A percentile compares a stretch with the other conserved stretches of the same genome.
These are phyloP conservation scores for Rhynchospora pubera DNA, from an alignment of 176 grass and related monocot genomes.

Conservation along the genomic window DNA sequence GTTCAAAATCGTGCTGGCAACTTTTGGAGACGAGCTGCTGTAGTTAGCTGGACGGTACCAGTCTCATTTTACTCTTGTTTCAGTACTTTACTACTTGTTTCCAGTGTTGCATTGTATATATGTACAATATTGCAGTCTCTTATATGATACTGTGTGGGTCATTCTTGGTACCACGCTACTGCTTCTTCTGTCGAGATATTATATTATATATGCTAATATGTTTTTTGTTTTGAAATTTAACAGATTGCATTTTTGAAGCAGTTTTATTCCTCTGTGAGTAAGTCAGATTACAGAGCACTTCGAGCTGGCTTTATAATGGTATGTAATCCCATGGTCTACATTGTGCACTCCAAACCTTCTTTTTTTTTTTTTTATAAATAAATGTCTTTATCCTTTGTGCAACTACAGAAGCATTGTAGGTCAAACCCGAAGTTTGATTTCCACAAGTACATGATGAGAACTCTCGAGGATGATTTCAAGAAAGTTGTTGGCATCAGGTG, in stretches of 20 bases:
- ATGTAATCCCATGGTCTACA: conserved; percentile 17
- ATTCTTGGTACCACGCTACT: not conserved
- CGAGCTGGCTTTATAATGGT: conserved; percentile 78
- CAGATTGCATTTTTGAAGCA: conserved; percentile 79
- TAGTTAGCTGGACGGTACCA: conserved; percentile 77
- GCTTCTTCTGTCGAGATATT: not conserved
- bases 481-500: conserved; percentile 82
- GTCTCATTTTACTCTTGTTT: conserved; percentile 17
- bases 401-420: conserved; percentile 41
- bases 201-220: conserved; percentile 1
- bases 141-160: not conserved
- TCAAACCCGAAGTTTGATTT: conserved; percentile 36
- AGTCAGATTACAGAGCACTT: conserved; percentile 74
- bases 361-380: conserved; percentile 1
- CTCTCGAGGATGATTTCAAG: conserved; percentile 81
- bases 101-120: not conserved
- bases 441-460: conserved; percentile 63
- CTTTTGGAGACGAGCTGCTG: conserved; percentile 54
- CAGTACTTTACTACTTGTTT: conserved; percentile 9
- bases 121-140: not conserved
- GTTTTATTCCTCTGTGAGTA: conserved; percentile 74
- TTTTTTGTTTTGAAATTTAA: conserved; percentile 24
- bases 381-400: conserved; percentile 7
- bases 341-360: conserved; percentile 12
- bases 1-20: conserved; percentile 27